These are phyloP conservation scores for Dipodascopsis uninucleata DNA, from an alignment of 805 yeast genomes.

Conservation along the genomic window DNA sequence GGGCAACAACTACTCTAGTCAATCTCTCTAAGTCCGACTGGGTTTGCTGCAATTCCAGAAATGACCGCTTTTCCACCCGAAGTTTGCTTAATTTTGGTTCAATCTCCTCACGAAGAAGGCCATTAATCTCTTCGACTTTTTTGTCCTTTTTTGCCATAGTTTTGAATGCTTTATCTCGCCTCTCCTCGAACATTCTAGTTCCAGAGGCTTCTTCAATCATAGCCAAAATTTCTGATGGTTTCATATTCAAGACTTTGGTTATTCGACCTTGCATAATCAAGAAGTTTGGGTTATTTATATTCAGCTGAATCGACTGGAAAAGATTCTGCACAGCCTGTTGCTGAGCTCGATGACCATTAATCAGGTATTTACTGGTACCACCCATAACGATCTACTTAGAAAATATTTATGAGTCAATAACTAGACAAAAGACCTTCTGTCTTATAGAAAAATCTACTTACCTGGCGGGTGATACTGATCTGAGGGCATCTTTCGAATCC, in stretches of 20 bases:
- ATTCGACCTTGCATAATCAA: conserved; percentile 98
- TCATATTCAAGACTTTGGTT: conserved; percentile 95
- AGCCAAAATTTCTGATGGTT: conserved; percentile 82
- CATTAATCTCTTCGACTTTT: conserved; percentile 72
- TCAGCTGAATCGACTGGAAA: conserved; percentile 91
- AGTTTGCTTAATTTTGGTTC: conserved; percentile 85
- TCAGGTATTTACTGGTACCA: conserved; percentile 85
- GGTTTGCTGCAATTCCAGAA: conserved; percentile 79
- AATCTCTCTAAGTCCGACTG: conserved; percentile 76
- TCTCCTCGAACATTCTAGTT: conserved; percentile 89
- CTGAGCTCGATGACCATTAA: conserved; percentile 95
- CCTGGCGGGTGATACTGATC: conserved; percentile 86
- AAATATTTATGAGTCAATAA: neutral
- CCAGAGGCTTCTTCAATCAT: conserved; percentile 98
- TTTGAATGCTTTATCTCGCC: conserved; percentile 85
- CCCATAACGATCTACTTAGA: conserved; percentile 60
- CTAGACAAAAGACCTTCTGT: neutral
- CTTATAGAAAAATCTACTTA: neutral
- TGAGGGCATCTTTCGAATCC: conserved; percentile 76
- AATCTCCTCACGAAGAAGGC: conserved; percentile 75
- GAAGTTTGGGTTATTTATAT: conserved; percentile 95
- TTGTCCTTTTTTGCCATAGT: conserved; percentile 89
- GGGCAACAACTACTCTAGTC: conserved; percentile 70
- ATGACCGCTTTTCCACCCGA: conserved; percentile 74
- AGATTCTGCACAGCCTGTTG: conserved; percentile 86